A percentile compares a stretch with the other conserved stretches of the same genome.
Evolutionary conservation across 345 rosid genomes (phyloP).

Genomic region (Populus alba): DNA sequence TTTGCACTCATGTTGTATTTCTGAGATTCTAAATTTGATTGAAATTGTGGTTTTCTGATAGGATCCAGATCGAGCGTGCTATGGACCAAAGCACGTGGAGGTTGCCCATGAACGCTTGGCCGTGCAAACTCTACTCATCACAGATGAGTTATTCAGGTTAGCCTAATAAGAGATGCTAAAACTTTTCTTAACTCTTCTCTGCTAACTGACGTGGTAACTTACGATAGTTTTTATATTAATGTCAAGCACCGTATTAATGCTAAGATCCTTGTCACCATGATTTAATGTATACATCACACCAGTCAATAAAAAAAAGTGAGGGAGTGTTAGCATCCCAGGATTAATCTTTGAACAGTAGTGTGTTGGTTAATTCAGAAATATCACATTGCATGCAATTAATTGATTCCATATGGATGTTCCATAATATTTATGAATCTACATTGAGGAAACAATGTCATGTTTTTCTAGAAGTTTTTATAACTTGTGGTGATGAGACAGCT

Average conservation of each 20-base stretch:
- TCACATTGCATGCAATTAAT: background rate
- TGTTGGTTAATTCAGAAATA: background rate
- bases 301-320: too few relatives aligned
- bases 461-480: background rate
- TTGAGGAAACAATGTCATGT: background rate
- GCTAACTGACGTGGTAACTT: too few relatives aligned
- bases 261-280: too few relatives aligned
- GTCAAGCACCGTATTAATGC: too few relatives aligned
- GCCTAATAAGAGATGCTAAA: constrained; percentile 1
- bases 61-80: constrained; percentile 87
- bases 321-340: too few relatives aligned
- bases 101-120: constrained; percentile 97
- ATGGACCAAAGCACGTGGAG: constrained; percentile 97
- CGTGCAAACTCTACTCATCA: constrained; percentile 84
- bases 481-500: background rate
- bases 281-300: too few relatives aligned
- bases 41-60: constrained; percentile 17
- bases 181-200: too few relatives aligned
- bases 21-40: background rate
- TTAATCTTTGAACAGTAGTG: background rate
- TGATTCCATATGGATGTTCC: background rate
- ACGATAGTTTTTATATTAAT: too few relatives aligned
- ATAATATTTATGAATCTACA: background rate
- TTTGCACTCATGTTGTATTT: background rate
- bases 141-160: constrained; percentile 93